phyloP scores from a whole-genome alignment of 352 stramenopile species.

The Thalassiosira mediterranea region DNA sequence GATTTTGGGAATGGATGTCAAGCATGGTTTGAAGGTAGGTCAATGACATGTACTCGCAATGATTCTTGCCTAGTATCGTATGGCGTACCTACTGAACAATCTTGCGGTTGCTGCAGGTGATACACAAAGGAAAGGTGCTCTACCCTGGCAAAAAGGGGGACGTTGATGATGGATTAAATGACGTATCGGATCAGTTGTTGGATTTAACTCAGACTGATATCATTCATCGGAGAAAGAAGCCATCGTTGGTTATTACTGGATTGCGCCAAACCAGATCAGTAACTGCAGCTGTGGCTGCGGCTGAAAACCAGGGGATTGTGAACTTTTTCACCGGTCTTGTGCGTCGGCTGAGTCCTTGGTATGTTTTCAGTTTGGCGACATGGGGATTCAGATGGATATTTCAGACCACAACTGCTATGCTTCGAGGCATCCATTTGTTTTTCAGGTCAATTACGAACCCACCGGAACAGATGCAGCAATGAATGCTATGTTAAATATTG shows the following conservation, averaged over 20 bases:
- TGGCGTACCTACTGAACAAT: neutral
- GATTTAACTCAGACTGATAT: conserved; percentile 39
- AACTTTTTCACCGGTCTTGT: too few relatives aligned
- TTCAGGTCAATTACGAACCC: conserved; percentile 18
- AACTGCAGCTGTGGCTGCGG: neutral
- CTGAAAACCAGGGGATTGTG: neutral
- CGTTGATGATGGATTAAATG: neutral
- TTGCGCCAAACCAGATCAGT: conserved; percentile 1
- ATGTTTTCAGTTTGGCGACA: conserved; percentile 2
- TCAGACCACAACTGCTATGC: conserved; percentile 12
- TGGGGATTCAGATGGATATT: conserved; percentile 27
- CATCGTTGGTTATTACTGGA: conserved; percentile 50
- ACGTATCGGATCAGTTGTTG: conserved; percentile 40
- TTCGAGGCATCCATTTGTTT: conserved; percentile 27
- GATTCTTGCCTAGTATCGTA: too few relatives aligned
- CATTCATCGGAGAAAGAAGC: conserved; percentile 44
- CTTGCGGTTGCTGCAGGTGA: conserved; percentile 25
- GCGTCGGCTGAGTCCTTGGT: too few relatives aligned
- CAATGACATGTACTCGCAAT: too few relatives aligned
- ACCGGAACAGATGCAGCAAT: too few relatives aligned
- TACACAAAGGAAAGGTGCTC: conserved; percentile 50
- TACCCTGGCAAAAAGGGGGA: conserved; percentile 22
- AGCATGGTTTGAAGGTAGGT: conserved; percentile 41
- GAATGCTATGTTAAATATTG: too few relatives aligned
- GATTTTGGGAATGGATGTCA: conserved; percentile 40